Evolutionary conservation across 169 alveolate species (phyloP).

Genomic region (Toxoplasma gondii): DNA sequence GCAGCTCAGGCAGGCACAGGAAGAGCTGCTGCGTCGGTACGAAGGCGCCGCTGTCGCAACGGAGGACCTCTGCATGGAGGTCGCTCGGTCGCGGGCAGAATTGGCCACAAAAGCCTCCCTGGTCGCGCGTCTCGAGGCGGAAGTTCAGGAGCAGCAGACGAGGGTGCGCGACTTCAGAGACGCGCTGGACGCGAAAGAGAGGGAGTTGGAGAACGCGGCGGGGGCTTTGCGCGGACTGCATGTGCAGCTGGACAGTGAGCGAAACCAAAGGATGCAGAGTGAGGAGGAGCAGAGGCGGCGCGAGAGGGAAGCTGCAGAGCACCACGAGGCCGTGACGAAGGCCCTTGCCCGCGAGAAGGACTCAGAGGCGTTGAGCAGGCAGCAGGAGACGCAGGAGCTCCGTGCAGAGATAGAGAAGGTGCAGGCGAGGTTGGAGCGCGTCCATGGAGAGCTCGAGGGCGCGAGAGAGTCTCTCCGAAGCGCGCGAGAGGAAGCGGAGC

Average conservation of each 20-base stretch:
- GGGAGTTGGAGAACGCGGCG: not conserved
- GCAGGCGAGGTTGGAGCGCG: not conserved
- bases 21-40: conserved; percentile 8
- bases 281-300: conserved; percentile 9
- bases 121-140: conserved; percentile 4
- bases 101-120: not conserved
- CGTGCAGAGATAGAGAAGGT: not conserved
- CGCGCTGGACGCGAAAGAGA: not conserved
- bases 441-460: not conserved
- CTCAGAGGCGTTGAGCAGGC: not conserved
- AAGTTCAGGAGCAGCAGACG: conserved; percentile 12
- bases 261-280: conserved; percentile 33
- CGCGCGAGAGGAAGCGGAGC: not conserved
- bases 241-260: not conserved
- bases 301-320: conserved; percentile 16
- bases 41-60: not conserved
- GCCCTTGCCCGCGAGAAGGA: conserved; percentile 26
- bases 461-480: not conserved
- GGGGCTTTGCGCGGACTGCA: conserved; percentile 13
- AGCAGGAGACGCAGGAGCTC: not conserved
- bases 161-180: not conserved
- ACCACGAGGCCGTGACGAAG: no score
- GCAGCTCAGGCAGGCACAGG: conserved; percentile 2
- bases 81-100: not conserved
- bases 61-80: not conserved